A percentile compares a stretch with the other conserved stretches of the same genome.
Evolutionary conservation across 257 asterid genomes (phyloP).

Genomic region (Oldenlandia corymbosa): DNA sequence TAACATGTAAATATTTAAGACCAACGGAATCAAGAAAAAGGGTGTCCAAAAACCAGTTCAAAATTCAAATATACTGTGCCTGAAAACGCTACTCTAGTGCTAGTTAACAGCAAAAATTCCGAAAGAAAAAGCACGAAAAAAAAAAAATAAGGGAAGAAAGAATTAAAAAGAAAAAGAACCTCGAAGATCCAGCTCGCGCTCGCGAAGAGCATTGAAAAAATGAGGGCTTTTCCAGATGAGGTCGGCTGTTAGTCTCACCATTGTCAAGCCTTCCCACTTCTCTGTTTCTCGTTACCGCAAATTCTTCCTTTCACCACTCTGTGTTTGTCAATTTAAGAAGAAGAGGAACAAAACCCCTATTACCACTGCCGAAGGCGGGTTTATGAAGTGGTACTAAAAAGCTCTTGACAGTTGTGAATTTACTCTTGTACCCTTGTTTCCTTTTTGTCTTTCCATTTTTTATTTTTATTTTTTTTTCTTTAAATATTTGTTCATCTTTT

Average conservation of each 20-base stretch:
- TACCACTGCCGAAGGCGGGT: not conserved
- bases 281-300: not conserved
- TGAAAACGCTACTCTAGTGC: not conserved
- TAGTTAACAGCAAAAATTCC: not conserved
- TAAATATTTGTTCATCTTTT: no score
- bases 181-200: conserved; percentile 94
- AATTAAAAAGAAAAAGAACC: conserved; percentile 28
- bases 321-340: conserved; percentile 7
- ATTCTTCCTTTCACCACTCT: not conserved
- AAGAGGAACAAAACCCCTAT: conserved; percentile 13
- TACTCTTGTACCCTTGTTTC: conserved; percentile 4
- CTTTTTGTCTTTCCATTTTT: no score
- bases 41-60: not conserved
- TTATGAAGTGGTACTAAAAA: not conserved
- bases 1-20: not conserved
- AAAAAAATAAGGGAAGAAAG: not conserved
- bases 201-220: conserved; percentile 89
- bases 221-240: conserved; percentile 93
- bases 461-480: no score
- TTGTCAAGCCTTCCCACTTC: conserved; percentile 10
- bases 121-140: not conserved
- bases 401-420: not conserved
- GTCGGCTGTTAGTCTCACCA: conserved; percentile 94
- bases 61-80: not conserved
- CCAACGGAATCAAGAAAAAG: not conserved